A percentile compares a stretch with the other conserved stretches of the same genome.
Conservation (phyloP, 2,329 filamentous ascomycete species). For the Acrocalymma vagum region DNA sequence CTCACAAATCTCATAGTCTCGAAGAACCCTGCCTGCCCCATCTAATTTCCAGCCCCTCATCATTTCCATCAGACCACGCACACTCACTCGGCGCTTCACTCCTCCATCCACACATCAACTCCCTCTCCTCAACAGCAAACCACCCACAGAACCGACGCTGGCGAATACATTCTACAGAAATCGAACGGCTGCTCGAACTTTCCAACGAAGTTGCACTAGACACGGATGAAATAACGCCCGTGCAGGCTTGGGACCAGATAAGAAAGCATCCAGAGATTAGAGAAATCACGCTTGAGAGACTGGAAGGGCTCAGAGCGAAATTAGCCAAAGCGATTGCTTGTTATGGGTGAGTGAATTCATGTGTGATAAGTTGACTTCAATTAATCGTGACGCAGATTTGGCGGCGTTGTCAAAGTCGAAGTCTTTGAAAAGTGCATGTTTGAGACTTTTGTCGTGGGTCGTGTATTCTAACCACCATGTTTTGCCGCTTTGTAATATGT, state of each 20-base stretch:
- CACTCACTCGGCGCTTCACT: constrained; percentile 34
- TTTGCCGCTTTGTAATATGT: too few species aligned
- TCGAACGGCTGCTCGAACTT: constrained; percentile 23
- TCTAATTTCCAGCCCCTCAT: constrained; percentile 18
- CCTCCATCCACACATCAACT: constrained; percentile 17
- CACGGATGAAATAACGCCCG: constrained; percentile 37
- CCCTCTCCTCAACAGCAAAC: background rate
- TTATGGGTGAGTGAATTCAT: constrained; percentile 33
- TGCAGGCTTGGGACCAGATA: constrained; percentile 44
- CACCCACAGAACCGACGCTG: constrained; percentile 9
- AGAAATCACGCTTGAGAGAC: constrained; percentile 12
- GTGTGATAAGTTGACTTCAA: background rate
- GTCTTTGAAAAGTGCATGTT: constrained; percentile 6
- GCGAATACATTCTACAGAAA: constrained; percentile 13
- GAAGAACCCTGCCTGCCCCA: constrained; percentile 41
- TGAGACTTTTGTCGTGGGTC: background rate
- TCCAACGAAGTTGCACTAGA: constrained; percentile 20
- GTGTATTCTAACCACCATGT: too few species aligned
- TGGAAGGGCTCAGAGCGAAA: constrained; percentile 27
- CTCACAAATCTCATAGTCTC: constrained; percentile 28
- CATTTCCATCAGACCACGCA: constrained; percentile 31
- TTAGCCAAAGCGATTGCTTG: constrained; percentile 32
- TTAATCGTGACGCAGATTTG: constrained; percentile 15
- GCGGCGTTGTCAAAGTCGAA: constrained; percentile 16
- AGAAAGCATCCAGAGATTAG: constrained; percentile 25